phyloP scores from a whole-genome alignment of 305 asterid species.

The Fraxinus baroniana region DNA sequence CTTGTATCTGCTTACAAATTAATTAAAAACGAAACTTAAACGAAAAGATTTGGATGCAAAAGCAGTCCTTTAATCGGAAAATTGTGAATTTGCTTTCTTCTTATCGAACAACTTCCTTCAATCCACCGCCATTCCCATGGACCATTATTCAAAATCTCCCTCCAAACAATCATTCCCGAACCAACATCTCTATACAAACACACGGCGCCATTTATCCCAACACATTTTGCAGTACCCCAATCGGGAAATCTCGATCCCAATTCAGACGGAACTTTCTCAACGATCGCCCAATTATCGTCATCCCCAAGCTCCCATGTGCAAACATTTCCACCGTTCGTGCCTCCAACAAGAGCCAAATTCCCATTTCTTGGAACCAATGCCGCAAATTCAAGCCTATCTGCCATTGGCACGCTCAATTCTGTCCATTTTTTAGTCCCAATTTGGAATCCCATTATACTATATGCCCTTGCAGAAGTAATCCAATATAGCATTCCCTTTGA shows the following conservation, averaged over 20 bases:
- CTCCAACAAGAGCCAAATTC: conserved; percentile 61
- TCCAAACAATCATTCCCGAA: conserved; percentile 56
- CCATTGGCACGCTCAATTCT: conserved; percentile 70
- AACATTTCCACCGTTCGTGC: conserved; percentile 42
- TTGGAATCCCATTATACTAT: conserved; percentile 63
- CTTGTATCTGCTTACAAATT: background rate
- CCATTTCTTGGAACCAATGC: conserved; percentile 56
- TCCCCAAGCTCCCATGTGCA: conserved; percentile 65
- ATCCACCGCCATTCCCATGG: conserved; percentile 65
- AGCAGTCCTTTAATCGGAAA: conserved; percentile 55
- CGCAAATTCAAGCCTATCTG: conserved; percentile 77
- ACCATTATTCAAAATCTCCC: conserved; percentile 27
- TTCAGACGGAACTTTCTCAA: conserved; percentile 57
- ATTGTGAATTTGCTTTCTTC: conserved; percentile 30
- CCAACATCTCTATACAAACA: conserved; percentile 62
- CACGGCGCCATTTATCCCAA: conserved; percentile 50
- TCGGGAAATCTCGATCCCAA: conserved; percentile 41
- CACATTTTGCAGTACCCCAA: conserved; percentile 65
- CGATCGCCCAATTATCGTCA: conserved; percentile 44
- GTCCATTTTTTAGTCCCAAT: conserved; percentile 50
- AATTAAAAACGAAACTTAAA: background rate
- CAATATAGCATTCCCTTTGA: conserved; percentile 59
- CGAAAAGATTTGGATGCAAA: conserved; percentile 51
- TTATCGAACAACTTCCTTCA: conserved; percentile 45
- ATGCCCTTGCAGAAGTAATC: conserved; percentile 81